Percentiles rank a stretch among this genome's conserved stretches.
Evolutionary conservation across 1,284 basidiomycete species (phyloP).

Genomic region (Anthracocystis panici-leucophaei): DNA sequence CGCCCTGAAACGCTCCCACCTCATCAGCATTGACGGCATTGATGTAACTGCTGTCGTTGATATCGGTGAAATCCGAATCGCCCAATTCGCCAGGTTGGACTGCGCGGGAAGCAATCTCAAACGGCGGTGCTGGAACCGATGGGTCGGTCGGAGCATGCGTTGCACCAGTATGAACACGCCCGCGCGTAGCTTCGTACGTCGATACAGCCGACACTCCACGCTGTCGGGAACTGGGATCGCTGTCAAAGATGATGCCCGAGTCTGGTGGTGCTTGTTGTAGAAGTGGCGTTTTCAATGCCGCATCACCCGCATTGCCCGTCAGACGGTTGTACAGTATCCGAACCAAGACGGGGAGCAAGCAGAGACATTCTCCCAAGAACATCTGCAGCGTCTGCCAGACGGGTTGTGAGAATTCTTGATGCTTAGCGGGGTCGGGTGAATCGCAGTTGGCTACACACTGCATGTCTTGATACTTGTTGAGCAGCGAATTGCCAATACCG

Average conservation of each 20-base stretch:
- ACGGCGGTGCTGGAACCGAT: constrained; percentile 36
- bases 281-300: constrained; percentile 49
- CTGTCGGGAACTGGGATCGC: constrained; percentile 27
- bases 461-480: constrained; percentile 70
- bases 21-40: constrained; percentile 33
- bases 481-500: constrained; percentile 70
- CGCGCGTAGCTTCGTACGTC: constrained; percentile 47
- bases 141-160: constrained; percentile 48
- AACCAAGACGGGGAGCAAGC: constrained; percentile 56
- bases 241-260: constrained; percentile 44
- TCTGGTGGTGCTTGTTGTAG: constrained; percentile 35
- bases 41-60: constrained; percentile 45
- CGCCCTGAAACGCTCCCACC: constrained; percentile 35
- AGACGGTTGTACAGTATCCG: constrained; percentile 33
- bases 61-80: constrained; percentile 28
- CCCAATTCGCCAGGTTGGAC: constrained; percentile 45
- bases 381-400: constrained; percentile 70
- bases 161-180: constrained; percentile 42
- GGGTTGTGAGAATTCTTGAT: constrained; percentile 63
- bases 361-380: constrained; percentile 71
- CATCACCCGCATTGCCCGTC: constrained; percentile 25
- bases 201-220: constrained; percentile 27
- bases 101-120: constrained; percentile 46
- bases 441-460: constrained; percentile 70
- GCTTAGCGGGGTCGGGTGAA: constrained; percentile 47